Base-by-base conservation (phyloP, 129 eudicot species). In the Helichrysum umbraculigerum region DNA sequence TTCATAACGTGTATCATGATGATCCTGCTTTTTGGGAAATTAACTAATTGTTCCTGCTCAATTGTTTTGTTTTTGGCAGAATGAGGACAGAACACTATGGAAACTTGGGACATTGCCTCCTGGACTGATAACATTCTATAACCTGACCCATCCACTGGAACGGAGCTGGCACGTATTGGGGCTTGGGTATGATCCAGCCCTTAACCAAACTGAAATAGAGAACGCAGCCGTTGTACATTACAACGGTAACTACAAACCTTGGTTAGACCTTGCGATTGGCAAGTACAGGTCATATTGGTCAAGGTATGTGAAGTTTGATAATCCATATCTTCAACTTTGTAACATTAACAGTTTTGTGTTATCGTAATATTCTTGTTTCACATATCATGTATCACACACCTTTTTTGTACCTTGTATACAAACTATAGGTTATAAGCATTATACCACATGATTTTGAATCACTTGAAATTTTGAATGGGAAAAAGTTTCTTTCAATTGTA, bases 261-360 rank as follows among this genome's bases (percentile, higher is more conserved):
- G 99, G 99, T 83, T 95, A 90, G 96, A 91, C 87, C 96, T 95
- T 84, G 99, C 99, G n/a, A 95, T 95, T 47, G 88, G 79, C 51
- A 95, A 95, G 84, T 95, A 95, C 82, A 95, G 80, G 76, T 76
- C 94, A 34, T 95, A 95, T 68, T 95, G 99, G 99, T 85, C 97
- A 69, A 87, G 71, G 84, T 86, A 95, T 71, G 96, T 95, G 68
- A 89, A 73, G 91, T 83, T 73, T 51, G 90, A 95, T 74, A 95
- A 92, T 80, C 74, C 85, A 5, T 91, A 91, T 84, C 90, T 91
- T 66, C 90, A 83, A 78, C 87, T 89, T 68, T 95, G 99, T 81
- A 81, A 87, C 79, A 78, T 88, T 69, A 71, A 80, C 4, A 70
- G 54, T 78, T 62, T 78, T 64, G 47, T 70, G 70, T 68, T 75